A percentile compares a stretch with the other conserved stretches of the same genome.
Evolutionary conservation across 1,284 basidiomycete species (phyloP).

Genomic region (Sporisorium iseilematis-ciliati): DNA sequence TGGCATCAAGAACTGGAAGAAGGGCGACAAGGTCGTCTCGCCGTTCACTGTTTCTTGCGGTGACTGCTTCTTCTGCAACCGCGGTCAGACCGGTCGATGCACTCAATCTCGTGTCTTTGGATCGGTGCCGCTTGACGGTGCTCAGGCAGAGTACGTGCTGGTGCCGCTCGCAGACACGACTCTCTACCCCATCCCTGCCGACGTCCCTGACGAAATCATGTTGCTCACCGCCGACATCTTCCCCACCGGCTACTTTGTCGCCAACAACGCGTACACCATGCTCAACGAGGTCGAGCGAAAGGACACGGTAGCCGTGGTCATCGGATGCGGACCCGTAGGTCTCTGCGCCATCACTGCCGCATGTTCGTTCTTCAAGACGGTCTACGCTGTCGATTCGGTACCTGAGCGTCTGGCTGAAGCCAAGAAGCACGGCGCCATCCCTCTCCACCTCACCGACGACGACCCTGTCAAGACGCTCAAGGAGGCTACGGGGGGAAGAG

Average conservation of each 20-base stretch:
- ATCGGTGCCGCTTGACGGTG: constrained; percentile 79
- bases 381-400: constrained; percentile 68
- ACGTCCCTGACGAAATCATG: constrained; percentile 72
- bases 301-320: constrained; percentile 58
- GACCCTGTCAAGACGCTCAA: constrained; percentile 51
- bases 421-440: constrained; percentile 65
- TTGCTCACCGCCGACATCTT: constrained; percentile 77
- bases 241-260: constrained; percentile 76
- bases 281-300: constrained; percentile 61
- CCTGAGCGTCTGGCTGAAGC: constrained; percentile 67
- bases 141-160: constrained; percentile 87
- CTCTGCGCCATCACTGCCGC: constrained; percentile 71
- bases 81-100: constrained; percentile 83
- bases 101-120: constrained; percentile 79
- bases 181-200: constrained; percentile 76
- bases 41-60: constrained; percentile 84
- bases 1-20: constrained; percentile 77
- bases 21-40: constrained; percentile 75
- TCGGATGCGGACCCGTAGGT: constrained; percentile 72
- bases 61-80: constrained; percentile 75
- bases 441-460: constrained; percentile 55
- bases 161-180: constrained; percentile 82
- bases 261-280: constrained; percentile 75
- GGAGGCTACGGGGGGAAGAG: constrained; percentile 67
- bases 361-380: constrained; percentile 69